Conservation (phyloP, 768 basidiomycete species). For the Boletus barrowsii region DNA sequence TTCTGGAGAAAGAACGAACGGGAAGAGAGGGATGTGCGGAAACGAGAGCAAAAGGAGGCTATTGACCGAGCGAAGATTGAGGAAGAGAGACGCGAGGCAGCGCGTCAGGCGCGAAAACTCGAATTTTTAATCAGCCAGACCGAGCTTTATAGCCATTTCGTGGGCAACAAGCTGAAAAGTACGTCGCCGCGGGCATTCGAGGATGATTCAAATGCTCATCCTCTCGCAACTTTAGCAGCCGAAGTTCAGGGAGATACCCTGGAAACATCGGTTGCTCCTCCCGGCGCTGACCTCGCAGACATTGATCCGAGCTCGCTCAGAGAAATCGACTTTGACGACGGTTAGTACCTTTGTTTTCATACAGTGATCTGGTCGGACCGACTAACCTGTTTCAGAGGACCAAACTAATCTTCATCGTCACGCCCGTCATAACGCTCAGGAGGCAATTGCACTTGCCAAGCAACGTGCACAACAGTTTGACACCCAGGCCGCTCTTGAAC, state of each 20-base stretch:
- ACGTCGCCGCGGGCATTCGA: conserved; percentile 27
- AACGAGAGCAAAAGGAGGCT: conserved; percentile 93
- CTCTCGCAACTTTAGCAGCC: conserved; percentile 47
- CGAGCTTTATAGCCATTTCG: conserved; percentile 98
- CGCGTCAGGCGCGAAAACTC: conserved; percentile 90
- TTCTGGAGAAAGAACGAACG: conserved; percentile 99
- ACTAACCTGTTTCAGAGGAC: conserved; percentile 57
- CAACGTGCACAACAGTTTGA: conserved; percentile 85
- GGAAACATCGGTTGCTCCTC: conserved; percentile 43
- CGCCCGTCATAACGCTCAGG: conserved; percentile 85
- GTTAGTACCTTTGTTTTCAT: conserved; percentile 41
- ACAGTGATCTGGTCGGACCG: not conserved
- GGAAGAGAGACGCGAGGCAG: conserved; percentile 91
- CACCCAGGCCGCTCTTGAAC: conserved; percentile 71
- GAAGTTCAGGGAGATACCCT: conserved; percentile 66
- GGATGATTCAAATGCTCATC: conserved; percentile 16
- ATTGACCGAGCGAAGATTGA: conserved; percentile 82
- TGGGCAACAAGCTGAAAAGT: conserved; percentile 95
- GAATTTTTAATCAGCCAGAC: conserved; percentile 99
- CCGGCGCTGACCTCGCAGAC: conserved; percentile 57
- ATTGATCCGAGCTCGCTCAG: conserved; percentile 50
- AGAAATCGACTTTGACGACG: conserved; percentile 90
- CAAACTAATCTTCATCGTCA: conserved; percentile 81
- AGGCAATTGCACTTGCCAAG: conserved; percentile 76
- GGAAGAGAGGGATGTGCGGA: conserved; percentile 88